Evolutionary conservation across 1,284 basidiomycete genomes (phyloP).

Genomic region (Naganishia albida): DNA sequence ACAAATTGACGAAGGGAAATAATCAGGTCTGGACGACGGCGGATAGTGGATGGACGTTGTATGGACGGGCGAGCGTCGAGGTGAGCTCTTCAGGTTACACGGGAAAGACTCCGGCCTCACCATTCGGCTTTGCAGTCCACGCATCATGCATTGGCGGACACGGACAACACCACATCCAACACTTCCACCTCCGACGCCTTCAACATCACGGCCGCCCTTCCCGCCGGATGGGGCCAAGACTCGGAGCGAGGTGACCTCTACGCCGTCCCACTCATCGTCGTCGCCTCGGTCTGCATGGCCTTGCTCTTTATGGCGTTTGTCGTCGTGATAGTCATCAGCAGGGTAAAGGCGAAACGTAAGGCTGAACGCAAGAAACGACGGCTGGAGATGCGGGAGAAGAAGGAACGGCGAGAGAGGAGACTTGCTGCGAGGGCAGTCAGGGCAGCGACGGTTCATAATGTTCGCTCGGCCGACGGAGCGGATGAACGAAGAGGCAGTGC

Average conservation of each 20-base stretch:
- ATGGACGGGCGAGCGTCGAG: constrained; percentile 39
- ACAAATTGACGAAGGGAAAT: constrained; percentile 38
- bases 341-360: constrained; percentile 45
- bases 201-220: constrained; percentile 24
- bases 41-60: constrained; percentile 43
- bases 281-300: constrained; percentile 48
- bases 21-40: constrained; percentile 43
- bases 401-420: constrained; percentile 24
- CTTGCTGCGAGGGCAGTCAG: constrained; percentile 28
- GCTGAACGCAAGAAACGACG: constrained; percentile 40
- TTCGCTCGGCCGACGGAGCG: neutral
- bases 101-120: too few relatives aligned
- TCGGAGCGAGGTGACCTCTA: constrained; percentile 47
- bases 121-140: neutral
- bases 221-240: constrained; percentile 43
- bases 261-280: constrained; percentile 51
- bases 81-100: neutral
- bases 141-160: constrained; percentile 12
- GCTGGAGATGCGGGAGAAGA: constrained; percentile 38
- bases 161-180: neutral
- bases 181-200: neutral
- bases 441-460: neutral
- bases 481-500: neutral
- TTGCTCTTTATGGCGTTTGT: constrained; percentile 46
- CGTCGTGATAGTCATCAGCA: constrained; percentile 45